Evolutionary conservation across 805 yeast genomes (phyloP).

Genomic region (Candida qinlingensis): DNA sequence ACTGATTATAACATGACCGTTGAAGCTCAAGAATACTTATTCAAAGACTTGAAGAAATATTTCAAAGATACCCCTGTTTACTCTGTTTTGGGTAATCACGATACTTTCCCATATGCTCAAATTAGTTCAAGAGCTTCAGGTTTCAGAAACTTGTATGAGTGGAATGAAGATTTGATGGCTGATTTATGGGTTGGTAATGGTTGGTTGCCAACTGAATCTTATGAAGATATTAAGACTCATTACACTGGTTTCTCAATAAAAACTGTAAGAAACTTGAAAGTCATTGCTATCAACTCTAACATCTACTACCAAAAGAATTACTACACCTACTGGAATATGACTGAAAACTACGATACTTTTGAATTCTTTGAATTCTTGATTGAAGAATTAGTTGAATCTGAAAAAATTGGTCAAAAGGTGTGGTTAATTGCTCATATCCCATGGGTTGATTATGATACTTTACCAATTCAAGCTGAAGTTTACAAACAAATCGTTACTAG

Average conservation of each 20-base stretch:
- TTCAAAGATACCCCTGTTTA: conserved; percentile 51
- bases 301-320: conserved; percentile 61
- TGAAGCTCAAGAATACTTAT: conserved; percentile 43
- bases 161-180: conserved; percentile 44
- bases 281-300: conserved; percentile 62
- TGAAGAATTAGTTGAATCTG: conserved; percentile 58
- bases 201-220: conserved; percentile 30
- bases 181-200: conserved; percentile 42
- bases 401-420: conserved; percentile 53
- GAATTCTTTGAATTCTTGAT: conserved; percentile 59
- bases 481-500: conserved; percentile 56
- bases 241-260: conserved; percentile 58
- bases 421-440: conserved; percentile 75
- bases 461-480: conserved; percentile 56
- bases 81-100: conserved; percentile 67
- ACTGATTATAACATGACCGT: conserved; percentile 43
- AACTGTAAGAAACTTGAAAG: conserved; percentile 51
- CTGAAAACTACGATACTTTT: conserved; percentile 49
- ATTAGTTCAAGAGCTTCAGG: conserved; percentile 48
- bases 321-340: conserved; percentile 47
- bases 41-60: conserved; percentile 46
- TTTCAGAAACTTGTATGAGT: conserved; percentile 36
- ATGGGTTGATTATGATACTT: conserved; percentile 44
- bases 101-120: conserved; percentile 66
- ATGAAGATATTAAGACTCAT: conserved; percentile 31